A percentile compares a stretch with the other conserved stretches of the same genome.
Conservation (phyloP, 257 asterid species). For the Salvia miltiorrhiza region DNA sequence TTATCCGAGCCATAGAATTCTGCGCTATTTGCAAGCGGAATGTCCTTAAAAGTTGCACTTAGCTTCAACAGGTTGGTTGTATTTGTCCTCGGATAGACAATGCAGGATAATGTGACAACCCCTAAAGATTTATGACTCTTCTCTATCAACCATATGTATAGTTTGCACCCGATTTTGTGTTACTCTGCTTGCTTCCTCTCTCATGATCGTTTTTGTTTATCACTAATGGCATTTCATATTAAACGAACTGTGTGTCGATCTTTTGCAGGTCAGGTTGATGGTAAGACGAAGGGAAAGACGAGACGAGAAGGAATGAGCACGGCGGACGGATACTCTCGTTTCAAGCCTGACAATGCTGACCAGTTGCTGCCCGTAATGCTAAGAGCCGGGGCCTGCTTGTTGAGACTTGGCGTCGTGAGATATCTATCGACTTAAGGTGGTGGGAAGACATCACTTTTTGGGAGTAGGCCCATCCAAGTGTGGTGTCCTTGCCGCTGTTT, state of each 20-base stretch:
- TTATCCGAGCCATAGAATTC: not conserved
- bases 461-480: not conserved
- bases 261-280: not conserved
- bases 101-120: not conserved
- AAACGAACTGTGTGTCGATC: not conserved
- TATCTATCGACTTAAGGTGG: not conserved
- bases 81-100: not conserved
- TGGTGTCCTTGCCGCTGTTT: slow-evolving; percentile 19
- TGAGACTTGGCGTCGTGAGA: not conserved
- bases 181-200: not conserved
- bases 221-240: not conserved
- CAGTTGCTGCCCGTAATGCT: not conserved
- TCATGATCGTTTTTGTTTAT: too few species aligned
- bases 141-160: not conserved
- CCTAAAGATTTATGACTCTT: not conserved
- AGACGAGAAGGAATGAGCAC: not conserved
- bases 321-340: not conserved
- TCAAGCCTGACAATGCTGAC: not conserved
- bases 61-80: not conserved
- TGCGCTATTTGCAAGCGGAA: not conserved
- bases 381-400: not conserved
- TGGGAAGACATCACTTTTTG: not conserved
- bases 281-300: not conserved
- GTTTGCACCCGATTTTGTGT: not conserved
- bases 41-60: not conserved